Evolutionary conservation across 2,329 filamentous ascomycete genomes (phyloP).

Genomic region (Ophiocordyceps australis): DNA sequence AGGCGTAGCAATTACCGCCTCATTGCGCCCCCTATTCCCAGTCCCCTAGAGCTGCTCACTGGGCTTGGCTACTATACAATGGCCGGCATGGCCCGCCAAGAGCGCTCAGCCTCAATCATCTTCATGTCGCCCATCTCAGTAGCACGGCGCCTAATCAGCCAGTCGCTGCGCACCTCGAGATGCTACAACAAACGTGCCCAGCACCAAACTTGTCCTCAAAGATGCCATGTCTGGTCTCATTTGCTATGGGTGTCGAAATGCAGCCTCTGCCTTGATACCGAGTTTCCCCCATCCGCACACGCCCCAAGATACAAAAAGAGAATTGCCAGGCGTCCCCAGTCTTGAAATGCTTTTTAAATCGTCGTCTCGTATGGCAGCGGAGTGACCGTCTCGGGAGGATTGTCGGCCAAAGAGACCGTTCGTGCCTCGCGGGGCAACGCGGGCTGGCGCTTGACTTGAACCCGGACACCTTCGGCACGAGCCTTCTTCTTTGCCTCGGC

Average conservation of each 20-base stretch:
- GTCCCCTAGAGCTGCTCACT: no score
- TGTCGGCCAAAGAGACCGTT: slow-evolving; percentile 64
- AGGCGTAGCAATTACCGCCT: no score
- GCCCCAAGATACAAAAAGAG: slow-evolving; percentile 23
- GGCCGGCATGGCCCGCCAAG: no score
- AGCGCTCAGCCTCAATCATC: no score
- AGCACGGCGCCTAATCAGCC: no score
- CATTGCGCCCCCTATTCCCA: no score
- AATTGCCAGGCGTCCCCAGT: slow-evolving; percentile 15
- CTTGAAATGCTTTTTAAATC: slow-evolving; percentile 46
- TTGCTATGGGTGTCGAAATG: slow-evolving; percentile 22
- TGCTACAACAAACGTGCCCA: no score
- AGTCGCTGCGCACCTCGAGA: no score
- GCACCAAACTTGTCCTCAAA: no score
- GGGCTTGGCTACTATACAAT: no score
- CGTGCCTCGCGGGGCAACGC: slow-evolving; percentile 60
- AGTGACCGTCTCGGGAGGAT: slow-evolving; percentile 77
- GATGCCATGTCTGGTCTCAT: slow-evolving; percentile 17
- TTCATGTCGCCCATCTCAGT: no score
- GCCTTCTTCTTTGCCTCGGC: slow-evolving; percentile 83
- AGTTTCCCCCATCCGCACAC: slow-evolving; percentile 24
- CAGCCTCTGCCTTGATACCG: slow-evolving; percentile 23
- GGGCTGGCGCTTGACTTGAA: slow-evolving; percentile 88
- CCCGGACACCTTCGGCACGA: slow-evolving; percentile 70
- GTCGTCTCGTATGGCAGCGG: slow-evolving; percentile 96